Percentiles rank a stretch among this genome's conserved stretches.
phyloP scores from a whole-genome alignment of 768 basidiomycete species.

The Tulasnella calospora region DNA sequence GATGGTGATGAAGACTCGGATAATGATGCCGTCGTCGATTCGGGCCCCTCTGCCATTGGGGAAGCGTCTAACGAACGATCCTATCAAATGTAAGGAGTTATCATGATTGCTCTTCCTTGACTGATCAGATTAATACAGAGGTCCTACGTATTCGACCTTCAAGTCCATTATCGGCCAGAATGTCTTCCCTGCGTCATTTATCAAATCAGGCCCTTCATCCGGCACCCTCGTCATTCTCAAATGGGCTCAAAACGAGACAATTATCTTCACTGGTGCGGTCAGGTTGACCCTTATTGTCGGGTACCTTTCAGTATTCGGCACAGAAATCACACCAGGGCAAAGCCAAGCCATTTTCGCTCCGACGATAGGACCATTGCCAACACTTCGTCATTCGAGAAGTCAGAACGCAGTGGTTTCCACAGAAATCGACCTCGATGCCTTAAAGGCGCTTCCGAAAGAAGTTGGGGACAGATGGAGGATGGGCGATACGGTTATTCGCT shows the following conservation, averaged over 20 bases:
- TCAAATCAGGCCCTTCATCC: neutral
- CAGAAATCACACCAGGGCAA: constrained; percentile 49
- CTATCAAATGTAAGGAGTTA: neutral
- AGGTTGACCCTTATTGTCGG: constrained; percentile 59
- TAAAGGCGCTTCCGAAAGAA: constrained; percentile 21
- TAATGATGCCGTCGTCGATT: constrained; percentile 29
- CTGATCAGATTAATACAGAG: neutral
- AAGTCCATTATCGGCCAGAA: constrained; percentile 40
- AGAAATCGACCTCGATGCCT: constrained; percentile 15
- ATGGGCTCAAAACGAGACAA: constrained; percentile 42
- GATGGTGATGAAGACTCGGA: constrained; percentile 27
- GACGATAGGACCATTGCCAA: constrained; percentile 69
- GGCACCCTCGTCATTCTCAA: constrained; percentile 45
- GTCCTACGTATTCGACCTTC: constrained; percentile 17
- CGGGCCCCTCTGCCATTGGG: neutral
- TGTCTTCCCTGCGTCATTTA: constrained; percentile 35
- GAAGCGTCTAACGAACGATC: neutral
- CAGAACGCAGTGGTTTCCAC: constrained; percentile 29
- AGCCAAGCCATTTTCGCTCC: constrained; percentile 66
- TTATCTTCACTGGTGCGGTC: constrained; percentile 68
- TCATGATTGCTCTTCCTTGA: neutral
- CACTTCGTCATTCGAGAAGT: constrained; percentile 35
- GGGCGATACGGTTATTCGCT: constrained; percentile 45
- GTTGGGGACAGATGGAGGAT: constrained; percentile 30
- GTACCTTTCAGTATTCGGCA: constrained; percentile 54